These are phyloP conservation scores for Rhizopus delemar DNA, from an alignment of 371 early-diverging fungal genomes.

Conservation along the genomic window DNA sequence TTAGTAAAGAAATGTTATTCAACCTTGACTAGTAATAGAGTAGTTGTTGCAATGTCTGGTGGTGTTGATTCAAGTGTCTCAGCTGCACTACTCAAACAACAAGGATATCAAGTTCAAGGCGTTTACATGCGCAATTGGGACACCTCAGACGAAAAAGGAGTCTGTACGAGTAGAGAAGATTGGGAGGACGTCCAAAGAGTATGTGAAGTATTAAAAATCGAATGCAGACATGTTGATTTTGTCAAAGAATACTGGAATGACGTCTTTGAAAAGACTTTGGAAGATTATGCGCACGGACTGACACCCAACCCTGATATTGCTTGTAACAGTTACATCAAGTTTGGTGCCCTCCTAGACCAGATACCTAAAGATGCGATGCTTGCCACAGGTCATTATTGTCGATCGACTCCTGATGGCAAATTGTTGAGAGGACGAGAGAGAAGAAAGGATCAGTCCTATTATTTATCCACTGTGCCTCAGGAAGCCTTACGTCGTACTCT, in stretches of 20 bases:
- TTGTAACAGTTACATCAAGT: slow-evolving; percentile 92
- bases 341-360: slow-evolving; percentile 75
- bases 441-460: slow-evolving; percentile 93
- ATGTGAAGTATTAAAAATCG: slow-evolving; percentile 67
- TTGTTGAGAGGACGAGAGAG: slow-evolving; percentile 63
- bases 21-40: slow-evolving; percentile 25
- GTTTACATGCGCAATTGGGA: slow-evolving; percentile 97
- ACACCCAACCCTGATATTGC: slow-evolving; percentile 94
- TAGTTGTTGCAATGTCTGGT: slow-evolving; percentile 84
- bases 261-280: slow-evolving; percentile 80
- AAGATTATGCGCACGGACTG: slow-evolving; percentile 67
- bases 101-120: slow-evolving; percentile 69
- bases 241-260: slow-evolving; percentile 89
- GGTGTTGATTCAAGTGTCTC: slow-evolving; percentile 92
- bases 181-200: slow-evolving; percentile 83
- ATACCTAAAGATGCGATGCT: slow-evolving; percentile 58
- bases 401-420: slow-evolving; percentile 25
- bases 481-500: slow-evolving; percentile 57
- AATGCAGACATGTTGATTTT: slow-evolving; percentile 72
- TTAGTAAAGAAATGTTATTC: slow-evolving; percentile 12
- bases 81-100: slow-evolving; percentile 25
- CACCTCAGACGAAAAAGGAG: slow-evolving; percentile 75
- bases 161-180: slow-evolving; percentile 77
- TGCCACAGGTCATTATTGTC: slow-evolving; percentile 92
- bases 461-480: slow-evolving; percentile 71